phyloP scores from a whole-genome alignment of 768 basidiomycete genomes.

The Thelephora ganbajun region DNA sequence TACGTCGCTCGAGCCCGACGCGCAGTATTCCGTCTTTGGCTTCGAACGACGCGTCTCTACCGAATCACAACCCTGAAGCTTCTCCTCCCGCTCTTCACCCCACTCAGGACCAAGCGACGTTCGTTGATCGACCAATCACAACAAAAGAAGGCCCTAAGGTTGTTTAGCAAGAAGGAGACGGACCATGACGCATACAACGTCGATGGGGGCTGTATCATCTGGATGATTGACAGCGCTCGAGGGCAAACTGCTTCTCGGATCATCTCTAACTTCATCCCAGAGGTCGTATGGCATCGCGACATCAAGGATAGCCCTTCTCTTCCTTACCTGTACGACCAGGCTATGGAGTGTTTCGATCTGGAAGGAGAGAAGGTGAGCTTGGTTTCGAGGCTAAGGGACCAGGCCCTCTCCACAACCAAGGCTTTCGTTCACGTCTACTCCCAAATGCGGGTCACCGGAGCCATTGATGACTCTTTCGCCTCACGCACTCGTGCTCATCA shows the following conservation, averaged over 20 bases:
- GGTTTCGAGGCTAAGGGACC: not conserved
- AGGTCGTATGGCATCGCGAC: conserved; percentile 6
- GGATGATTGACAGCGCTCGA: conserved; percentile 11
- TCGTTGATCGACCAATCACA: too few relatives aligned
- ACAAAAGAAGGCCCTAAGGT: too few relatives aligned
- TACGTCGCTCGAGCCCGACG: too few relatives aligned
- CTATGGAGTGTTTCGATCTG: too few relatives aligned
- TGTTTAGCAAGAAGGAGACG: not conserved
- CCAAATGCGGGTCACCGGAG: not conserved
- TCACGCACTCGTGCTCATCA: too few relatives aligned
- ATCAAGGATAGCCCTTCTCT: not conserved
- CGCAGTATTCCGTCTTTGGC: too few relatives aligned
- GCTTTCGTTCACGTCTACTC: not conserved
- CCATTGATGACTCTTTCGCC: not conserved
- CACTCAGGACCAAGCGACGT: too few relatives aligned
- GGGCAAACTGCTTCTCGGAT: conserved; percentile 5
- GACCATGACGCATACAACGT: conserved; percentile 3
- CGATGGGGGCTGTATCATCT: conserved; percentile 8
- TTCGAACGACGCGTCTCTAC: too few relatives aligned
- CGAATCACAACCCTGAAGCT: too few relatives aligned
- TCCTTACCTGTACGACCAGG: not conserved
- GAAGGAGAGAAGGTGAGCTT: too few relatives aligned
- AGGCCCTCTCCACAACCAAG: not conserved
- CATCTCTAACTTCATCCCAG: conserved; percentile 6
- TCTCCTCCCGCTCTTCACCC: too few relatives aligned